Conservation (phyloP, 1,284 basidiomycete genomes). For the Leccinum fuscescens region DNA sequence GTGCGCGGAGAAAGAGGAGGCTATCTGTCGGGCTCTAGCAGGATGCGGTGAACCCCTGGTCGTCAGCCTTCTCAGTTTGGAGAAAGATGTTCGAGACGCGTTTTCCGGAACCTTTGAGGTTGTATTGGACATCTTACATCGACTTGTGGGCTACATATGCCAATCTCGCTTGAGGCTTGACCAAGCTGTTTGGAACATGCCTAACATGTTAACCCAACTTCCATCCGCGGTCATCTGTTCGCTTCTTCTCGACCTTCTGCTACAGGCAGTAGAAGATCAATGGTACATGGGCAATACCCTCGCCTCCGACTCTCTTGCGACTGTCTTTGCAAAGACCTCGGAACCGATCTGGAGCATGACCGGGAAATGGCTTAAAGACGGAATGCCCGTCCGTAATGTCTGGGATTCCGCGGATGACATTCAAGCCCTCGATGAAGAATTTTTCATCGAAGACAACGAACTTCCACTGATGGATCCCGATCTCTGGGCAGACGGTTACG, state of each 20-base stretch:
- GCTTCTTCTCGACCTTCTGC: constrained; percentile 61
- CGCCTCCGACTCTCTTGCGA: constrained; percentile 54
- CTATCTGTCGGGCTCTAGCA: constrained; percentile 53
- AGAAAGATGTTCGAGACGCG: constrained; percentile 53
- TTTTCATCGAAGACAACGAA: constrained; percentile 75
- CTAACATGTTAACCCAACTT: constrained; percentile 41
- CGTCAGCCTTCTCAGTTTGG: constrained; percentile 66
- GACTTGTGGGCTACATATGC: constrained; percentile 30
- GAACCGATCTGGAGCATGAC: constrained; percentile 76
- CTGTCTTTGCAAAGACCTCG: constrained; percentile 60
- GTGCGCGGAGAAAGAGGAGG: constrained; percentile 69
- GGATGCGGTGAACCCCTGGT: constrained; percentile 46
- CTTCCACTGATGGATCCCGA: constrained; percentile 67
- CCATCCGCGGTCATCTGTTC: constrained; percentile 52
- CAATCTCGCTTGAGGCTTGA: constrained; percentile 32
- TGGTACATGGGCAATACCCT: constrained; percentile 53
- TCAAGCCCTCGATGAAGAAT: constrained; percentile 63
- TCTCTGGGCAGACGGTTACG: constrained; percentile 79
- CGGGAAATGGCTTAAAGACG: constrained; percentile 69
- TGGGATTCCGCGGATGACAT: constrained; percentile 30
- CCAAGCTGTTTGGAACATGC: constrained; percentile 41
- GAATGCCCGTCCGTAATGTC: constrained; percentile 58
- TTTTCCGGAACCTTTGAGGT: constrained; percentile 59
- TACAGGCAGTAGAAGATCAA: constrained; percentile 52
- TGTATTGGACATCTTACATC: constrained; percentile 46